Evolutionary conservation across 352 stramenopile genomes (phyloP).

Genomic region (Pythium rishiriense): DNA sequence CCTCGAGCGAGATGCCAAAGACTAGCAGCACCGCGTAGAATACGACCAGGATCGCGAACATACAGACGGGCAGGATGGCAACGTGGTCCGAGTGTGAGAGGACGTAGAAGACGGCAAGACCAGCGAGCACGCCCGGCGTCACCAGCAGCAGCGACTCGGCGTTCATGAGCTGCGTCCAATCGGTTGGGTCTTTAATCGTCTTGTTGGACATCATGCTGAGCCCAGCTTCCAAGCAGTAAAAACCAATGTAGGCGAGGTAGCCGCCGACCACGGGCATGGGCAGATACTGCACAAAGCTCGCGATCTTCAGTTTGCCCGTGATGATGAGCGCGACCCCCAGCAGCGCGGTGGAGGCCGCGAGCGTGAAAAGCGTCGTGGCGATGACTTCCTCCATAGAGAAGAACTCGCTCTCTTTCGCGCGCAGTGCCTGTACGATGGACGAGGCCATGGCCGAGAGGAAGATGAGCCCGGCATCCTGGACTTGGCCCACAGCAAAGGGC

Average conservation of each 20-base stretch:
- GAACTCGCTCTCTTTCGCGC: slow-evolving; percentile 54
- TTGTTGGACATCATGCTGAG: slow-evolving; percentile 89
- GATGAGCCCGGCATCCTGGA: slow-evolving; percentile 99
- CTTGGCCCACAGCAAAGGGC: slow-evolving; percentile 97
- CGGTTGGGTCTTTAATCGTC: slow-evolving; percentile 85
- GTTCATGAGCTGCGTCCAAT: slow-evolving; percentile 86
- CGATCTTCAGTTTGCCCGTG: slow-evolving; percentile 94
- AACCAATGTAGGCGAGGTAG: slow-evolving; percentile 98
- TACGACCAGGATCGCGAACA: slow-evolving; percentile 85
- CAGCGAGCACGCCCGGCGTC: slow-evolving; percentile 82
- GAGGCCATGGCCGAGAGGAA: slow-evolving; percentile 97
- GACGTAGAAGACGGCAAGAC: slow-evolving; percentile 83
- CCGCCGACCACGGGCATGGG: slow-evolving; percentile 97
- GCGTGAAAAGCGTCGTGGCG: slow-evolving; percentile 93
- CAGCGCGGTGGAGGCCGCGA: slow-evolving; percentile 90
- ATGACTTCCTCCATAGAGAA: slow-evolving; percentile 84
- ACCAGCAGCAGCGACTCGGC: slow-evolving; percentile 78
- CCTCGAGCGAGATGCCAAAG: slow-evolving; percentile 74
- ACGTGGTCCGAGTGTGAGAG: slow-evolving; percentile 83
- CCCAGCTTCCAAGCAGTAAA: slow-evolving; percentile 84
- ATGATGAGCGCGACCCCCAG: slow-evolving; percentile 93
- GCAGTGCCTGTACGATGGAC: slow-evolving; percentile 82
- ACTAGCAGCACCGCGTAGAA: slow-evolving; percentile 85
- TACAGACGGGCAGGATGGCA: slow-evolving; percentile 81
- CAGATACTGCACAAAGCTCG: slow-evolving; percentile 96